phyloP scores from a whole-genome alignment of 2,329 filamentous ascomycete genomes.

The Alternaria sp. region DNA sequence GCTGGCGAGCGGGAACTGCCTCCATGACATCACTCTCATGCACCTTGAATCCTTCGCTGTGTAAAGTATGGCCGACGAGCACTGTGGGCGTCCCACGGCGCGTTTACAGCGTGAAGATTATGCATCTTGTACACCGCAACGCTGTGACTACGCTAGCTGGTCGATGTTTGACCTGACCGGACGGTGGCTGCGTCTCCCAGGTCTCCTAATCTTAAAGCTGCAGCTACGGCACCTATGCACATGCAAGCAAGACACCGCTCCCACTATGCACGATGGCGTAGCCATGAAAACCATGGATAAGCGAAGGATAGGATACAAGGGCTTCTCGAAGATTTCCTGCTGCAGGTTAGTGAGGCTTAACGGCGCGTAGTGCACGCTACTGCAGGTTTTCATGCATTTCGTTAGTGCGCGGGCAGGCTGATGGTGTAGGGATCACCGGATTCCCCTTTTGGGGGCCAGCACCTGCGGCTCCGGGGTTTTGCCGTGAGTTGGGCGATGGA shows the following conservation, averaged over 20 bases:
- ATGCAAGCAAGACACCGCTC: constrained; percentile 11
- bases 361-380: constrained; percentile 12
- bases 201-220: neutral
- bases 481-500: constrained; percentile 2
- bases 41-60: neutral
- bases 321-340: constrained; percentile 11
- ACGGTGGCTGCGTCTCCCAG: neutral
- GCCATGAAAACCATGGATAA: neutral
- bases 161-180: constrained; percentile 7
- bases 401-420: constrained; percentile 6
- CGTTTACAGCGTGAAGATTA: neutral
- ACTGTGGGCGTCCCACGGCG: neutral
- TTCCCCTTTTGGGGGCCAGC: constrained; percentile 1
- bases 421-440: constrained; percentile 1
- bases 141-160: neutral
- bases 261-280: constrained; percentile 9
- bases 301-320: neutral
- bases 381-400: constrained; percentile 14
- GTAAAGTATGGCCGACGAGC: constrained; percentile 1
- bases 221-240: constrained; percentile 4
- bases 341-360: constrained; percentile 12
- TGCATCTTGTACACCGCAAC: constrained; percentile 8
- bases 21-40: constrained; percentile 9
- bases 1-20: neutral
- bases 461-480: constrained; percentile 12